Evolutionary conservation across 2,329 filamentous ascomycete genomes (phyloP), one percentile per base, ranked within the genome.

Genomic region (Aspergillus brunneoviolaceus): DNA sequence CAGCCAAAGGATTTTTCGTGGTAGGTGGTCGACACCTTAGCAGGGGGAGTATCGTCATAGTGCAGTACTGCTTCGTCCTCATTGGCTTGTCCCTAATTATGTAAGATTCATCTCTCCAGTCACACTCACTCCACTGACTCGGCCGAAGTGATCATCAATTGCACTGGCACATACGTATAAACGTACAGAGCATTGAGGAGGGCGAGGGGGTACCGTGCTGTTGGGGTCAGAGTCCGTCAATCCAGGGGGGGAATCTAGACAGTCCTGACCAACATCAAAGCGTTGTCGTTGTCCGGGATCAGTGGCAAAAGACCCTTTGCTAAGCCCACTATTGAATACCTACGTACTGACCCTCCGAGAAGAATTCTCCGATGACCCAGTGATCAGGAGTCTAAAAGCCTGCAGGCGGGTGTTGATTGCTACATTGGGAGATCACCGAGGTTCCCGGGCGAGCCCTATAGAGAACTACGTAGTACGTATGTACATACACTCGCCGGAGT

Each of bases 61-160:
- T 45, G 39, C 39, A 45, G 14, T 21, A 55, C 39, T n/a, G 42
- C 33, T 6, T 19, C 27, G 25, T 47, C 27, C 19, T 49, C 42
- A 55, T 55, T 55, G 53, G 53, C 29, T 29, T 27, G 39, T 31
- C 33, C n/a, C 6, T 42, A n/a, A 50, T 51, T 51, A 57, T 51
- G 55, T 50, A 51, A 29, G 31, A 6, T 45, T 5, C 39, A 16
- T 7, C 39, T 19, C n/a, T 19, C 16, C 39, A 16, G 39, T 45
- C 39, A 45, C 39, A 21, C 21, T 21, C 31, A 48, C 51, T 55
- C 58, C 60, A 60, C 60, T 49, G 39, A 59, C 59, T 63, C 60
- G 60, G 60, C 60, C 62, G 62, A 63, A 53, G 42, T 42, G 49
- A 39, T 39, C 14, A n/a, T 27, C 33, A 42, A 54, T 21, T 39